Evolutionary conservation across 2,329 filamentous ascomycete species (phyloP), one percentile per base, ranked within the genome.

Genomic region (Fusarium sterilihyphosum): DNA sequence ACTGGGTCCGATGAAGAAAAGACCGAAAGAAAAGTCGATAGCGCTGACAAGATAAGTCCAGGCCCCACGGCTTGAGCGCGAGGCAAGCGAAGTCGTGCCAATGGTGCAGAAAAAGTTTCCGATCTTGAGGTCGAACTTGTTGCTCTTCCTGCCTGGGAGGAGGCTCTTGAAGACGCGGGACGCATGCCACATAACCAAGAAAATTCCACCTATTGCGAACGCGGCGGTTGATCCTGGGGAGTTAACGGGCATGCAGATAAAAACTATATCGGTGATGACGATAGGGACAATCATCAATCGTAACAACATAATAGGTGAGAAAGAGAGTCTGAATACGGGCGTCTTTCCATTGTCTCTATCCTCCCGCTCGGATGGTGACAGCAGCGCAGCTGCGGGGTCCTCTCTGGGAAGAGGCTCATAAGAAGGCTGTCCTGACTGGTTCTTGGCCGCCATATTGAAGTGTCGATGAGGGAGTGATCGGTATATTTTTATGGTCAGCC

Each of bases 71-170:
- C 31, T 41, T 46, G 52, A 3, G 13, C 14, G 35, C 14, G 43
- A 68, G 4, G 29, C 31, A 16, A 40, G 31, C 2, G 52, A 57
- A 16, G 61, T 61, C 40, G 60, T 71, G 12, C 73, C 77, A 24
- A 67, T 68, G 18, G 67, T 71, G 29, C 73, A 78, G 17, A 73
- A 68, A 13, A 77, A 77, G 46, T 56, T 66, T 11, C 76, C 77
- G n/a, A 78, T 50, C n/a, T 60, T 71, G 37, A 78, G 47, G 37
- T 78, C 74, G 52, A 78, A 74, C 38, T 72, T 72, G 57, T 67
- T 50, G n/a, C 29, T 47, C 37, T 49, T 67, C n/a, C 56, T 70
- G 18, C 58, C 41, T 16, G 65, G 59, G 31, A 74, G 46, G 24
- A 72, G 43, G 56, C 61, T 46, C 17, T 47, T 63, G 38, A 67